Evolutionary conservation across 2,329 filamentous ascomycete species (phyloP), one percentile per base, ranked within the genome.

Genomic region (Metarhizium robertsii): DNA sequence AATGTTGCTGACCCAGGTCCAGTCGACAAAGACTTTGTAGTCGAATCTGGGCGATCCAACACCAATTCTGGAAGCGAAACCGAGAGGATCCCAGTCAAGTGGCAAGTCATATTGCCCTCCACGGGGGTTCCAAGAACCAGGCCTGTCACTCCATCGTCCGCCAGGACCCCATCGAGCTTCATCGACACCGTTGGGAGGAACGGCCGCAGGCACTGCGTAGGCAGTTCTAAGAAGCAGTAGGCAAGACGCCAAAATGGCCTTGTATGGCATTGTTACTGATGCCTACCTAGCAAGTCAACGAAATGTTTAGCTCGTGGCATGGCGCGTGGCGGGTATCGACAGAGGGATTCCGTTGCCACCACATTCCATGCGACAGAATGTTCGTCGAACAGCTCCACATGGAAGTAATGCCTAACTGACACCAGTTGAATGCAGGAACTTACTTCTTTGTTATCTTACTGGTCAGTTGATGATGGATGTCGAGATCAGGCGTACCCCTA

Each of bases 1-100:
- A 34, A 55, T 58, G 43, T 58, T 54, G 56, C 57, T 57, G 53
- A 59, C 55, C 60, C 60, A 61, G 13, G 60, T 61, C 60, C 60
- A 61, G 51, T 61, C 60, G 25, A 61, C 57, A 51, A 61, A 60
- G 38, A 59, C 18, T 14, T 58, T 53, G 36, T 58, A 34, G 10
- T 61, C 59, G 34, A 50, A 40, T 16, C 48, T 30, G 38, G 60
- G 59, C 2, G 43, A 57, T 14, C 60, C 60, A 18, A 60, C 38
- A 16, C 47, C 50, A 32, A 57, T 53, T 3, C 20, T 58, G 3
- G 60, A 50, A 18, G 59, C 49, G 53, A 60, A 60, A 1, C 58
- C 58, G 20, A 55, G 53, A 6, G 56, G 55, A 49, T 45, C 55
- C 55, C 55, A 59, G 32, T 54, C 51, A n/a, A 61, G 16, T 14